These are phyloP conservation scores for Amanita phalloides DNA, from an alignment of 768 basidiomycete genomes.

Conservation along the genomic window DNA sequence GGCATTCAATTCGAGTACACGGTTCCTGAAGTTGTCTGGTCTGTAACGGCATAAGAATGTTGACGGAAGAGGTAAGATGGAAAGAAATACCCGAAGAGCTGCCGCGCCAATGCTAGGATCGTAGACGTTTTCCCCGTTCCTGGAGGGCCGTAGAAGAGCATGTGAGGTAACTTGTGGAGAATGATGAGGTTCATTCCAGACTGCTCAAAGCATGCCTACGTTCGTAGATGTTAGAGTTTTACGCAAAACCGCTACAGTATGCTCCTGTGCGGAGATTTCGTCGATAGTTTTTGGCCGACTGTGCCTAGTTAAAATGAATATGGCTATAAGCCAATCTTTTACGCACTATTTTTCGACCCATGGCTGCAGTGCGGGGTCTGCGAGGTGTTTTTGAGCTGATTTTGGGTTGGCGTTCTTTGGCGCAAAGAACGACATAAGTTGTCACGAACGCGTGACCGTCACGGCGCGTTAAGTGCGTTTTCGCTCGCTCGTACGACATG, in stretches of 20 bases:
- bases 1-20: conserved; percentile 95
- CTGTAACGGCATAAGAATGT: conserved; percentile 24
- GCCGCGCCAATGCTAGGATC: conserved; percentile 86
- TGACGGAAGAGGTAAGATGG: neutral
- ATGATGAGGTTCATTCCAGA: conserved; percentile 7
- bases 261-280: conserved; percentile 95
- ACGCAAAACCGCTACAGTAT: conserved; percentile 83
- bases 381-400: conserved; percentile 31
- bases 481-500: conserved; percentile 5
- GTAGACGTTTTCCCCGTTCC: conserved; percentile 99
- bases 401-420: conserved; percentile 26
- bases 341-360: conserved; percentile 99
- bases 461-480: conserved; percentile 27
- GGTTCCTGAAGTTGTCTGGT: conserved; percentile 86
- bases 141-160: conserved; percentile 99
- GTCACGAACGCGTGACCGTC: conserved; percentile 42
- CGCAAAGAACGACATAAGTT: conserved; percentile 57
- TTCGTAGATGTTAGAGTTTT: conserved; percentile 92
- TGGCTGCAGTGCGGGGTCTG: conserved; percentile 62
- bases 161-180: conserved; percentile 79
- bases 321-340: conserved; percentile 2
- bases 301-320: conserved; percentile 6
- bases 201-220: conserved; percentile 28
- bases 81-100: conserved; percentile 80
- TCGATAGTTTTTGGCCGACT: conserved; percentile 97